phyloP scores from a whole-genome alignment of 805 yeast genomes.

The Saccharomycopsis oosterbeekiorum region DNA sequence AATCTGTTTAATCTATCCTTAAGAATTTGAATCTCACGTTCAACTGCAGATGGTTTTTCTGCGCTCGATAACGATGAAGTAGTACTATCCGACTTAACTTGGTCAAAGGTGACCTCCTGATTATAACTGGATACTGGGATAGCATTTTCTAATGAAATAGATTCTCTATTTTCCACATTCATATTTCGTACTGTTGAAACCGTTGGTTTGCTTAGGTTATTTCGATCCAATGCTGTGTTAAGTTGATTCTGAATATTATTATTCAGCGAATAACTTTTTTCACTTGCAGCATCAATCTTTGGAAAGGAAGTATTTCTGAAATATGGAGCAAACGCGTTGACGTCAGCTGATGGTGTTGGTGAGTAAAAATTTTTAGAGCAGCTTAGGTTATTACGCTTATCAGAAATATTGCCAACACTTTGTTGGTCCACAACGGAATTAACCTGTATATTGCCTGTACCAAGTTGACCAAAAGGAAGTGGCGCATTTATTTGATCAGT shows the following conservation, averaged over 20 bases:
- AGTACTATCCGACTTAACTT: not conserved
- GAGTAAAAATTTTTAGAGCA: not conserved
- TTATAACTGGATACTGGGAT: not conserved
- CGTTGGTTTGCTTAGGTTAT: not conserved
- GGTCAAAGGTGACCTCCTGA: not conserved
- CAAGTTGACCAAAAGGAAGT: not conserved
- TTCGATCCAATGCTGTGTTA: not conserved
- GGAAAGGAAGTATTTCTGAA: not conserved
- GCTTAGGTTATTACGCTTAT: not conserved
- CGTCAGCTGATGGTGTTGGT: not conserved
- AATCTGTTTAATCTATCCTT: constrained; percentile 13
- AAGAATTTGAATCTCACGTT: constrained; percentile 8
- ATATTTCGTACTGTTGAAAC: not conserved
- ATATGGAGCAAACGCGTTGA: not conserved
- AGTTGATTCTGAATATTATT: not conserved
- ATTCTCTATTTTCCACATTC: not conserved
- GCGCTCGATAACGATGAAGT: not conserved
- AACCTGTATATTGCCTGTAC: not conserved
- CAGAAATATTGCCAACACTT: not conserved
- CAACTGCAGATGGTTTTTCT: not conserved
- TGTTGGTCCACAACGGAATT: too few relatives aligned
- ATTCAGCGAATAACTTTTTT: not conserved
- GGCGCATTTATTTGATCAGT: not conserved
- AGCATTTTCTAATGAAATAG: not conserved
- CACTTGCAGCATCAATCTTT: not conserved